phyloP scores from a whole-genome alignment of 2,329 filamentous ascomycete species.

The Hawksworthiomyces lignivorus region DNA sequence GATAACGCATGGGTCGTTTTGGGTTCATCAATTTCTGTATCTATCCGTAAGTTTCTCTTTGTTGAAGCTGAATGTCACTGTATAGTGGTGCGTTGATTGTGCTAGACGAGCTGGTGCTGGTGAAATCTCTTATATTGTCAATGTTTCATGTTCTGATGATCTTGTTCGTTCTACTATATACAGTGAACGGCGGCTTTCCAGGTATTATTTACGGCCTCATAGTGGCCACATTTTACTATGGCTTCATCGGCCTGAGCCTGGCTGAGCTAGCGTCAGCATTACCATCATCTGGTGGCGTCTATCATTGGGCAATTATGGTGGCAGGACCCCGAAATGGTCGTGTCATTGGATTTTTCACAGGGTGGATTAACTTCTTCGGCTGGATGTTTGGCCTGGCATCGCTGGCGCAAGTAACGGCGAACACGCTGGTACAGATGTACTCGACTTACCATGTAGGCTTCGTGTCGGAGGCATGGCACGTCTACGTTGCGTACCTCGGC shows the following conservation, averaged over 20 bases:
- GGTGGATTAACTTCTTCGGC: constrained; percentile 47
- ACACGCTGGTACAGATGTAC: constrained; percentile 55
- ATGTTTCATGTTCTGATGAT: neutral
- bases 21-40: constrained; percentile 51
- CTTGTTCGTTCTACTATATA: neutral
- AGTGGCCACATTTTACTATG: constrained; percentile 35
- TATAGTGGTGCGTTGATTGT: no score
- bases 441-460: constrained; percentile 49
- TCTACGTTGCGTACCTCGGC: constrained; percentile 50
- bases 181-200: constrained; percentile 34
- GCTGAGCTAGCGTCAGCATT: constrained; percentile 51
- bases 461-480: constrained; percentile 45
- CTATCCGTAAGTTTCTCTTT: constrained; percentile 37
- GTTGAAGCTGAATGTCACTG: no score
- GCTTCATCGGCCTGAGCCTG: constrained; percentile 33
- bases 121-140: no score
- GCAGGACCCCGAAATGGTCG: constrained; percentile 47
- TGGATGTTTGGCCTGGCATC: constrained; percentile 58
- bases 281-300: constrained; percentile 50
- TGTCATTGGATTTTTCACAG: constrained; percentile 38
- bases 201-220: constrained; percentile 35
- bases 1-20: constrained; percentile 60
- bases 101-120: no score
- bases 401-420: constrained; percentile 50
- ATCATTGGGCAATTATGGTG: constrained; percentile 54